Percentiles rank a stretch among this genome's conserved stretches.
These are phyloP conservation scores for Solanum rostratum DNA, from an alignment of 257 asterid species.

Conservation along the genomic window DNA sequence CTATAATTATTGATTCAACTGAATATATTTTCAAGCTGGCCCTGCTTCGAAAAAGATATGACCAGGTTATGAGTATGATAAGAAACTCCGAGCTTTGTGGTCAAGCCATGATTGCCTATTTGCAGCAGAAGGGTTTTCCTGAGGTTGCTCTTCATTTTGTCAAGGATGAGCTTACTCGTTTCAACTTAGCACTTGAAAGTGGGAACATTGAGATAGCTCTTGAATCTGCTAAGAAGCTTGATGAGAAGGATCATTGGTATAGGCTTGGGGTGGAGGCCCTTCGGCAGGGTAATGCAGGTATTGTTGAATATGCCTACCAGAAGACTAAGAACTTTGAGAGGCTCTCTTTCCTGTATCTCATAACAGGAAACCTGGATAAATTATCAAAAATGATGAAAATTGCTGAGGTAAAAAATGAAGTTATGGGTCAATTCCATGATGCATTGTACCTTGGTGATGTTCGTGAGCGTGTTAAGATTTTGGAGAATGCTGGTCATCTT, in stretches of 20 bases:
- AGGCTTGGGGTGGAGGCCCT: conserved; percentile 95
- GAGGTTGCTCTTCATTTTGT: conserved; percentile 97
- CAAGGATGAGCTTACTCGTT: conserved; percentile 86
- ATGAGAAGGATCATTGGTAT: conserved; percentile 92
- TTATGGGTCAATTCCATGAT: conserved; percentile 92
- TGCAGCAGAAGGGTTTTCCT: conserved; percentile 98
- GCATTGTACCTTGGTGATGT: conserved; percentile 86
- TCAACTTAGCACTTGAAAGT: conserved; percentile 86
- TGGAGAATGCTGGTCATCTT: conserved; percentile 68
- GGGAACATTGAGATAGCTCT: conserved; percentile 95
- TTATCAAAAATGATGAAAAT: conserved; percentile 88
- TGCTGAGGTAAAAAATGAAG: conserved; percentile 81
- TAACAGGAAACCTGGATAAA: conserved; percentile 78
- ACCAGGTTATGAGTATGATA: conserved; percentile 96
- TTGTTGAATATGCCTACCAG: conserved; percentile 94
- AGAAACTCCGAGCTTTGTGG: conserved; percentile 92
- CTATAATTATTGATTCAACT: conserved; percentile 81
- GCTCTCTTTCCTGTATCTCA: conserved; percentile 73
- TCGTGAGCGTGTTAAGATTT: conserved; percentile 71
- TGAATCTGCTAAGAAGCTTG: conserved; percentile 77
- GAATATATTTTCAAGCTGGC: conserved; percentile 81
- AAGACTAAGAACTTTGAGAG: conserved; percentile 85
- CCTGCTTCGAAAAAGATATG: conserved; percentile 63
- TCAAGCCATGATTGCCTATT: conserved; percentile 96
- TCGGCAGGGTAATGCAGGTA: conserved; percentile 96